These are phyloP conservation scores for Eucalyptus sp. DNA, from an alignment of 345 rosid species.

Conservation along the genomic window DNA sequence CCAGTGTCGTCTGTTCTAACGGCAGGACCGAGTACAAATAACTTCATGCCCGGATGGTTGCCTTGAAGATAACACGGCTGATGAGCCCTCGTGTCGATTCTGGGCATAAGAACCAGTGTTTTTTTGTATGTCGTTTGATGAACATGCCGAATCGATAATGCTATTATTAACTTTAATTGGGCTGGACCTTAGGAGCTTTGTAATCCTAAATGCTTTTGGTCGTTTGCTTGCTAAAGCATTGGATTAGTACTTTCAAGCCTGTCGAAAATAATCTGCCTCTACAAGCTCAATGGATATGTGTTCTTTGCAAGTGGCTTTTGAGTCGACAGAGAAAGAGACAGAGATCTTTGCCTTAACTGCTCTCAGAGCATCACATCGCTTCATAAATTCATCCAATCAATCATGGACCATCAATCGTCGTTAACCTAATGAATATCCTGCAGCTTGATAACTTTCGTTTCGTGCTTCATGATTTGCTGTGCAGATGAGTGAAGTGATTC, in stretches of 20 bases:
- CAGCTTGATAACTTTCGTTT: background rate
- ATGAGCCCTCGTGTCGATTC: background rate
- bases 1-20: conserved; percentile 24
- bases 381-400: background rate
- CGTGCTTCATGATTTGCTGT: background rate
- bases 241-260: background rate
- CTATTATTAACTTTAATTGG: background rate
- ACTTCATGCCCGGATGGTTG: conserved; percentile 85
- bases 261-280: background rate
- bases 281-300: background rate
- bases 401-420: background rate
- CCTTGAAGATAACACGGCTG: conserved; percentile 19
- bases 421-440: background rate
- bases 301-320: background rate
- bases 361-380: background rate
- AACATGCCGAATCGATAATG: background rate
- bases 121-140: background rate
- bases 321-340: background rate
- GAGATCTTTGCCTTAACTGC: background rate
- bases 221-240: background rate
- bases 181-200: background rate
- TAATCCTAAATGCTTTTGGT: background rate
- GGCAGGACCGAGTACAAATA: conserved; percentile 69
- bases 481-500: background rate
- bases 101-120: background rate